These are phyloP conservation scores for Phytophthora quininea DNA, from an alignment of 352 stramenopile genomes.

Conservation along the genomic window DNA sequence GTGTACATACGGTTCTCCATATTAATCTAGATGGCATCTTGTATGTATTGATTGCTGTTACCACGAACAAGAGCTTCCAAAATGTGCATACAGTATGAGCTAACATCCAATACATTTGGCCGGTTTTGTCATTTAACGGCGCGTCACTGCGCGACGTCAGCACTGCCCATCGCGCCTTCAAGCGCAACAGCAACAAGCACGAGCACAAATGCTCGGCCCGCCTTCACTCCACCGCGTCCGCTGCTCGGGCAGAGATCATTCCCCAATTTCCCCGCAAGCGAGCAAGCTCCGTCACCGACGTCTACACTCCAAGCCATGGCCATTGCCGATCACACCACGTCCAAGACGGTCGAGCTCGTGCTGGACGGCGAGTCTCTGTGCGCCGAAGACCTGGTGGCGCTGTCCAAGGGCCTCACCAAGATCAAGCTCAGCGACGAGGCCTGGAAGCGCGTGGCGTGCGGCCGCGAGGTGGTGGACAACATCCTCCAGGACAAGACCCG, in stretches of 20 bases:
- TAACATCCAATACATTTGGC: constrained; percentile 4
- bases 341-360: constrained; percentile 38
- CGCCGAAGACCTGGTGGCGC: constrained; percentile 69
- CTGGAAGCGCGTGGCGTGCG: constrained; percentile 75
- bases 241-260: constrained; percentile 21
- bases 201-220: not conserved
- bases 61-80: not conserved
- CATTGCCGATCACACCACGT: not conserved
- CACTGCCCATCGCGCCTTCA: constrained; percentile 2
- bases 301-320: constrained; percentile 11
- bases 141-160: constrained; percentile 29
- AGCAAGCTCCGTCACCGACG: constrained; percentile 10
- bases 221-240: constrained; percentile 10
- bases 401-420: constrained; percentile 64
- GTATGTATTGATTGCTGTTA: not conserved
- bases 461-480: constrained; percentile 85
- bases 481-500: constrained; percentile 81
- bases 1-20: not conserved
- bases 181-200: constrained; percentile 21
- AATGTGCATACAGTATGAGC: not conserved
- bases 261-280: constrained; percentile 23
- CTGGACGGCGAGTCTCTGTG: constrained; percentile 75
- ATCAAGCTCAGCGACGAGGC: constrained; percentile 69
- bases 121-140: constrained; percentile 21
- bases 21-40: not conserved